phyloP scores from a whole-genome alignment of 2,329 filamentous ascomycete species.

The Ceratocystis lukuohia region DNA sequence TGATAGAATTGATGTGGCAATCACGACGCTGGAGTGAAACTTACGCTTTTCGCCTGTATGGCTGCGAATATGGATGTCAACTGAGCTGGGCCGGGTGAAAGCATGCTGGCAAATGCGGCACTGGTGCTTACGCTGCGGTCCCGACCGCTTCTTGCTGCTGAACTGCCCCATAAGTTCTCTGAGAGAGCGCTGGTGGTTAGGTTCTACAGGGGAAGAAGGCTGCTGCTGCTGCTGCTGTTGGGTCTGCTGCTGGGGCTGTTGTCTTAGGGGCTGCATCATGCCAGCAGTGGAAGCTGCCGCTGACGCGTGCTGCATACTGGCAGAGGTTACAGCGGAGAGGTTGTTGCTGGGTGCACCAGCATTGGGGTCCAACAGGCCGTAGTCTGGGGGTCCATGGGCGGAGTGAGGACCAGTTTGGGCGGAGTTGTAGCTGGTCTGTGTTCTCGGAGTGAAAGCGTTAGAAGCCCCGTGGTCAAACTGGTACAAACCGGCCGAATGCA shows the following conservation, averaged over 20 bases:
- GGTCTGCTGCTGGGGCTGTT: slow-evolving; percentile 1
- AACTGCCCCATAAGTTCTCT: slow-evolving; percentile 85
- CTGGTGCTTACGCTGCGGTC: slow-evolving; percentile 98
- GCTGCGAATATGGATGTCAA: slow-evolving; percentile 97
- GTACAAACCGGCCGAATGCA: neutral
- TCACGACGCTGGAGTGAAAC: slow-evolving; percentile 29
- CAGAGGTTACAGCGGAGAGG: neutral
- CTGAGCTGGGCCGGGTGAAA: slow-evolving; percentile 83
- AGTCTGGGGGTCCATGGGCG: neutral
- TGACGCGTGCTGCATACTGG: neutral
- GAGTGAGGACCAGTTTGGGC: neutral
- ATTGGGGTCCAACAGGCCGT: neutral
- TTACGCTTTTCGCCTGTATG: slow-evolving; percentile 96
- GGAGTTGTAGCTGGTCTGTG: neutral
- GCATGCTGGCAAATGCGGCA: slow-evolving; percentile 98
- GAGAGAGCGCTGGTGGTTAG: slow-evolving; percentile 13
- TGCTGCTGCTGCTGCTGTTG: slow-evolving; percentile 5
- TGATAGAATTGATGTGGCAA: slow-evolving; percentile 9
- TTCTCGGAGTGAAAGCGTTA: slow-evolving; percentile 14
- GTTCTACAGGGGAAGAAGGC: slow-evolving; percentile 5
- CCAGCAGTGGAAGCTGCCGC: neutral
- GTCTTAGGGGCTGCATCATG: neutral
- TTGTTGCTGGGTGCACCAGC: neutral
- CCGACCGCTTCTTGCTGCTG: slow-evolving; percentile 89
- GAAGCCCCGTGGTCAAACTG: neutral